Conservation (phyloP, 768 basidiomycete genomes). For the Porphyrellus cyaneotinctus region DNA sequence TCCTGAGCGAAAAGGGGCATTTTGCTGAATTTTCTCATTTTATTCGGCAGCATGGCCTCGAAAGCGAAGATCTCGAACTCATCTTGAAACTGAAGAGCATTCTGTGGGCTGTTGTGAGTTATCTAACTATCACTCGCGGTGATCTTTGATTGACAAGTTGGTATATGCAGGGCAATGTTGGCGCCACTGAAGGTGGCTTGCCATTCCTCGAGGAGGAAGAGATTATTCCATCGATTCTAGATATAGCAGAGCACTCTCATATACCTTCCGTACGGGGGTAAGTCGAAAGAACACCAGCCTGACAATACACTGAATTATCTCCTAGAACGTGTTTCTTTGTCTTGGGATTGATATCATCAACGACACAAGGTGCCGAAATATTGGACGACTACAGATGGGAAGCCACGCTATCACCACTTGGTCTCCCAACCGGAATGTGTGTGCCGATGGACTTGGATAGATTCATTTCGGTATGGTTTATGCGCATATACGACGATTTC, state of each 20-base stretch:
- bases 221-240: slow-evolving; percentile 82
- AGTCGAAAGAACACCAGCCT: slow-evolving; percentile 22
- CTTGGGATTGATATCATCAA: slow-evolving; percentile 87
- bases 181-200: slow-evolving; percentile 85
- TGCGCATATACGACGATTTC: not conserved
- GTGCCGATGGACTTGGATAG: slow-evolving; percentile 80
- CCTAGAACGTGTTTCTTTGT: slow-evolving; percentile 93
- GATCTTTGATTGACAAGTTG: not conserved
- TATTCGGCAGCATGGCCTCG: slow-evolving; percentile 81
- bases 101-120: slow-evolving; percentile 90
- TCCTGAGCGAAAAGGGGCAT: slow-evolving; percentile 86
- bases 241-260: slow-evolving; percentile 85
- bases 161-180: slow-evolving; percentile 78
- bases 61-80: slow-evolving; percentile 77
- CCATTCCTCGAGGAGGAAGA: slow-evolving; percentile 95
- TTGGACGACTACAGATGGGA: slow-evolving; percentile 93
- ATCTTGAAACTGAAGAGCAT: slow-evolving; percentile 92
- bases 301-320: slow-evolving; percentile 10
- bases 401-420: slow-evolving; percentile 81
- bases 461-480: slow-evolving; percentile 66
- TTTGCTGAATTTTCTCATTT: slow-evolving; percentile 89
- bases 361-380: slow-evolving; percentile 88
- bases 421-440: slow-evolving; percentile 85
- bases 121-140: not conserved
- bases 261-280: slow-evolving; percentile 94